Conservation (phyloP, 257 asterid genomes). For the Lycium barbarum region DNA sequence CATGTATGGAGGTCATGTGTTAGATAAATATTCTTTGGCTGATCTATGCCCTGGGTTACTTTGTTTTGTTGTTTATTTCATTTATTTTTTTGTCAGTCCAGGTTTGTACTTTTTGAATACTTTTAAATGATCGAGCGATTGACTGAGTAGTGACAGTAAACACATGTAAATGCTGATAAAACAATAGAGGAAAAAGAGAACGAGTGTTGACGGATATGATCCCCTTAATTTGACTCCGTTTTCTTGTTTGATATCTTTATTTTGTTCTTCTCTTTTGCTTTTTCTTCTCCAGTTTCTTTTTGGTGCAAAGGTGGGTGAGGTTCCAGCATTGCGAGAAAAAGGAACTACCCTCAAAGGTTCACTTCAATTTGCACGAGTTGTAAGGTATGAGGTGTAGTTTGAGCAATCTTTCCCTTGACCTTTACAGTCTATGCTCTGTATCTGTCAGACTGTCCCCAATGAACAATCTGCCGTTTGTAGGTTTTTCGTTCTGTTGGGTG, state of each 20-base stretch:
- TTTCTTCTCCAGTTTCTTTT: conserved; percentile 47
- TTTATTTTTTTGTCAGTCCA: neutral
- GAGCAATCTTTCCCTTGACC: conserved; percentile 15
- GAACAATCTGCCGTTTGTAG: neutral
- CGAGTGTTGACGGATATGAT: neutral
- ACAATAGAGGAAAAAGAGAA: neutral
- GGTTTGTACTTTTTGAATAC: neutral
- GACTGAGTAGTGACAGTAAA: neutral
- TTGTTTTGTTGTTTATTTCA: neutral
- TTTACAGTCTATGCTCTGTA: neutral
- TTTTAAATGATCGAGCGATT: neutral
- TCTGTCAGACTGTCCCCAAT: neutral
- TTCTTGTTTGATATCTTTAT: conserved; percentile 21
- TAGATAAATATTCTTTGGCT: neutral
- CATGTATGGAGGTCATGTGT: neutral
- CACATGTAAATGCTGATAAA: conserved; percentile 16
- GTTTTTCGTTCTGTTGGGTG: neutral
- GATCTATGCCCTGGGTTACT: neutral
- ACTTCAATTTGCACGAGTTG: conserved; percentile 57
- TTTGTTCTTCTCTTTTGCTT: conserved; percentile 17
- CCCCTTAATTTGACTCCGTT: neutral
- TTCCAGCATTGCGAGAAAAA: conserved; percentile 48
- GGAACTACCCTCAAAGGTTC: conserved; percentile 45
- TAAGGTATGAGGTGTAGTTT: conserved; percentile 38
- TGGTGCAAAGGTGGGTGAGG: conserved; percentile 57